Evolutionary conservation across 2,329 filamentous ascomycete genomes (phyloP), one percentile per base, ranked within the genome.

Genomic region (Lecanosticta acicola): DNA sequence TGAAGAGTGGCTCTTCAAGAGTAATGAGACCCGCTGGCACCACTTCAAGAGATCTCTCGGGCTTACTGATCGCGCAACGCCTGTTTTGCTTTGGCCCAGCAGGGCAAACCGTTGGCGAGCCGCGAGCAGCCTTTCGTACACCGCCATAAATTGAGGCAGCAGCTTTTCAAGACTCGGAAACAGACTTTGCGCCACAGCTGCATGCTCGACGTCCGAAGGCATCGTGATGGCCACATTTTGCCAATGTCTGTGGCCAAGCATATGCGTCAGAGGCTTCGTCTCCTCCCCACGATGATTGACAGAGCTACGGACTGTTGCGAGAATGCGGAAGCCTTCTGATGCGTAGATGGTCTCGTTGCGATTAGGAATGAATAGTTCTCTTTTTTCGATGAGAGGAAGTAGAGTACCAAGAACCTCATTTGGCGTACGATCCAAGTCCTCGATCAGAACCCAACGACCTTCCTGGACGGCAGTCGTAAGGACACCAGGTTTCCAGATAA

Each of bases 401-500:
- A 99, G 78, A 11, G 90, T 89, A 64, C 91, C 94, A 66, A 98
- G 82, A 39, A 98, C 87, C 67, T 98, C 93, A 55, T 87, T 91
- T 3, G 94, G 93, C 9, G 93, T 93, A 51, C 91, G 83, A 64
- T 98, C 90, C 33, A 99, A 76, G 66, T 99, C 94, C 67, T 99
- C 94, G 48, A 99, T 94, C 54, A 98, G 75, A 4, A 98, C 86
- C 94, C 93, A 98, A 60, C 91, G 79, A 13, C 93, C 94, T 71
- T 98, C 91, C 61, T 79, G 84, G 2, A 97, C 89, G 29, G 94
- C 94, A 21, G 88, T 94, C 0, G 93, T 96, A 57, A 99, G 72
- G 16, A 97, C 87, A 68, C 93, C 93, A 2, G 93, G 81, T 49
- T 87, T 81, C 93, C 93, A 99, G 41, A 80, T 79, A 64, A 98